Evolutionary conservation across 768 basidiomycete genomes (phyloP), one percentile per base, ranked within the genome.

Genomic region (Panus rudis): DNA sequence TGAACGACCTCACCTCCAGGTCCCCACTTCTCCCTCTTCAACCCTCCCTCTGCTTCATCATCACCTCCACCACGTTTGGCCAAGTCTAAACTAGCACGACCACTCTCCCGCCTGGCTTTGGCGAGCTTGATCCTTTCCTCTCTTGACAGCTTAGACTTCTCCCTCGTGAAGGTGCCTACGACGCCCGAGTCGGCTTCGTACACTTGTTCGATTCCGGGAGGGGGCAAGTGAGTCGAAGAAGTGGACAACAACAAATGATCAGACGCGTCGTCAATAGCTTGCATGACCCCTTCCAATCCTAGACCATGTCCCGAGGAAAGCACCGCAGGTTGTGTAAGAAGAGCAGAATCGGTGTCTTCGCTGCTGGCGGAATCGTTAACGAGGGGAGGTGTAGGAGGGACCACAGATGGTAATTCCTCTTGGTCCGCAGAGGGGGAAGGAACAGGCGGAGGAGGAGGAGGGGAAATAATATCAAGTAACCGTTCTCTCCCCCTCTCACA

Each of bases 1-100:
- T 86, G 79, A 4, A 90, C 84, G 26, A 90, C 85, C 48, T 89
- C 87, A 1, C 79, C 81, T 4, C 78, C 76, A 6, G 83, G 85
- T 0, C 83, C 84, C 81, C 81, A 81, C 44, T 67, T 65, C 60
- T 75, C 79, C 28, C 59, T 53, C 16, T 8, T 16, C 6, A 50
- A 48, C 11, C 42, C 37, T 35, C 37, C 43, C 26, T 44, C 46
- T 46, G 53, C 49, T 34, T 53, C 37, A 13, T 30, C 41, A 45
- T 25, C 48, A 38, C 42, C 39, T 33, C 41, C 16, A 60, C 19
- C 63, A 10, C 28, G 28, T 17, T 20, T 20, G 43, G 4, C 59
- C 56, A 20, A 56, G 34, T 7, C 59, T 63, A 22, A 30, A 30
- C 17, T 37, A 16, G n/a, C n/a, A n/a, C n/a, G n/a, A 26, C 55